These are phyloP conservation scores for Metschnikowia chrysomelidarum DNA, from an alignment of 805 yeast genomes.

Conservation along the genomic window DNA sequence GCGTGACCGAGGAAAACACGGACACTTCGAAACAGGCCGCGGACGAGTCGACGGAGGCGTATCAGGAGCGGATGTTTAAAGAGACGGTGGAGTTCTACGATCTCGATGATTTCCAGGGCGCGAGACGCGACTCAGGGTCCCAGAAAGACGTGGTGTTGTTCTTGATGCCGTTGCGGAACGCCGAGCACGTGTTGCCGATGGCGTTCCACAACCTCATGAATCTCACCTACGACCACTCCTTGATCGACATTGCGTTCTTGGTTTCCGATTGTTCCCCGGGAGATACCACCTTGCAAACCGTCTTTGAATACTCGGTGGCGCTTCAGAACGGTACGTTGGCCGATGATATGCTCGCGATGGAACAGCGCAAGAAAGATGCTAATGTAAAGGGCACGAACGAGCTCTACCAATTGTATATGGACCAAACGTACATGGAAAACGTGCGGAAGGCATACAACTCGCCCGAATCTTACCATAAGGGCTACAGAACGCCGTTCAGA, in stretches of 20 bases:
- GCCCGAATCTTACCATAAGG: constrained; percentile 55
- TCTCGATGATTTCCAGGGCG: constrained; percentile 54
- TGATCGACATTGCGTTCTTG: constrained; percentile 77
- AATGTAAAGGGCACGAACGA: constrained; percentile 56
- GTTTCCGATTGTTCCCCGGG: constrained; percentile 75
- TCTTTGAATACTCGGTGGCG: constrained; percentile 62
- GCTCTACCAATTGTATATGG: constrained; percentile 70
- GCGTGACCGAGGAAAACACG: constrained; percentile 19
- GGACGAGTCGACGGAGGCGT: constrained; percentile 25
- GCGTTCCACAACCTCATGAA: constrained; percentile 86
- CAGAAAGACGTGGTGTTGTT: constrained; percentile 52
- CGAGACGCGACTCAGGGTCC: constrained; percentile 13
- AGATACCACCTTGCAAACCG: constrained; percentile 64
- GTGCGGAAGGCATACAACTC: constrained; percentile 60
- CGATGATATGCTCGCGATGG: constrained; percentile 45
- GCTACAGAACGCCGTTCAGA: constrained; percentile 68
- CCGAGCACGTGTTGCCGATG: constrained; percentile 71
- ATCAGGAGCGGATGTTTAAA: constrained; percentile 25
- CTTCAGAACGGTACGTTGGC: constrained; percentile 69
- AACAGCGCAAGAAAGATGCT: constrained; percentile 28
- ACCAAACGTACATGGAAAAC: constrained; percentile 52
- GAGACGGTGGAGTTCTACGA: constrained; percentile 61
- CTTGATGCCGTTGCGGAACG: constrained; percentile 76
- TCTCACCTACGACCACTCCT: constrained; percentile 75
- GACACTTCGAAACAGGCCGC: constrained; percentile 2